Conservation (phyloP, 768 basidiomycete genomes). For the Tulasnella sp. region DNA sequence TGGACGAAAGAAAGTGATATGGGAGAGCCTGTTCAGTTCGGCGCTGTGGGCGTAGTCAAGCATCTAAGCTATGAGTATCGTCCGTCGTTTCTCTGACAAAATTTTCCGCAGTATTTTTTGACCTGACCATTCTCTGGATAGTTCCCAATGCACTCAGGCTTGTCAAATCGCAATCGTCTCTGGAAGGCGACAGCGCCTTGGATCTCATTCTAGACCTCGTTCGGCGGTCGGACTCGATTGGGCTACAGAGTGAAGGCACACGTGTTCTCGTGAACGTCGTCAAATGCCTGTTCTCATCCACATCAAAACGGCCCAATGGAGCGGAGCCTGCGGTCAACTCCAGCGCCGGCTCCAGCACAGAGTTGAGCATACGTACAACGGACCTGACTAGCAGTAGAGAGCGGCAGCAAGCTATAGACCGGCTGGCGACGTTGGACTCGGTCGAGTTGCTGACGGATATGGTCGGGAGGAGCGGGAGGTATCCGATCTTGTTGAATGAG, state of each 20-base stretch:
- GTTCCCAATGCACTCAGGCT: constrained; percentile 37
- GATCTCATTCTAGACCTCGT: constrained; percentile 63
- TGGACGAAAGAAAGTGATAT: constrained; percentile 70
- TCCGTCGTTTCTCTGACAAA: constrained; percentile 29
- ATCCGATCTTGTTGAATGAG: constrained; percentile 81
- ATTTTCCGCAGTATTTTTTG: background rate
- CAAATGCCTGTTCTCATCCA: constrained; percentile 55
- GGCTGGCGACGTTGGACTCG: constrained; percentile 42
- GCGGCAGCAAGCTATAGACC: constrained; percentile 42
- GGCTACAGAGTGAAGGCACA: constrained; percentile 81
- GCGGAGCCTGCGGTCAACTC: constrained; percentile 22
- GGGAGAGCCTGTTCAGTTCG: constrained; percentile 76
- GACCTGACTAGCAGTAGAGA: background rate
- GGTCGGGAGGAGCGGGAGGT: constrained; percentile 63
- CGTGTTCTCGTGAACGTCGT: constrained; percentile 79
- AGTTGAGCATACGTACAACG: background rate
- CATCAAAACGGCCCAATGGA: background rate
- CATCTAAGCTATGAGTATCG: constrained; percentile 71
- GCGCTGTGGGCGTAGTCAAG: constrained; percentile 79
- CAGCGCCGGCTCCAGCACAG: background rate
- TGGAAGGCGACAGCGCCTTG: constrained; percentile 35
- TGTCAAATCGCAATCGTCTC: constrained; percentile 31
- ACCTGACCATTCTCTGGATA: background rate
- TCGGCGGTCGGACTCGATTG: constrained; percentile 65
- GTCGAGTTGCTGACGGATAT: constrained; percentile 56